phyloP scores from a whole-genome alignment of 805 yeast species.

The Citeromyces nyonsensis region DNA sequence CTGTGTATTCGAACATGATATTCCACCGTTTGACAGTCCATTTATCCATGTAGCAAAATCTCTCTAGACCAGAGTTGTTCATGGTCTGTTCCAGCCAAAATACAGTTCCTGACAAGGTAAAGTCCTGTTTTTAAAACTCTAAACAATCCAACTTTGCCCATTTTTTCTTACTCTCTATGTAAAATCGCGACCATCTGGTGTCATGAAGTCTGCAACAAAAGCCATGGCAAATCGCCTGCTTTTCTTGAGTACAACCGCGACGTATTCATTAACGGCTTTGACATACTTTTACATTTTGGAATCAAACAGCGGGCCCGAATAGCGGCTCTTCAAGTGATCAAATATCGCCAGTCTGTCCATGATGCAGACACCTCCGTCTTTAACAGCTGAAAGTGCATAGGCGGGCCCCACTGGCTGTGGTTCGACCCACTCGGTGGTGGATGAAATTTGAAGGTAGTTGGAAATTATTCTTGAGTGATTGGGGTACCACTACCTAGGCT shows the following conservation, averaged over 20 bases:
- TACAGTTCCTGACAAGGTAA: not conserved
- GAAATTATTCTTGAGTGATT: slow-evolving; percentile 1
- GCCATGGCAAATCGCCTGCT: not conserved
- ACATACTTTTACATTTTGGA: not conserved
- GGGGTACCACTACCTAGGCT: slow-evolving; percentile 1
- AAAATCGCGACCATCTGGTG: slow-evolving; percentile 1
- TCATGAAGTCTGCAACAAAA: not conserved
- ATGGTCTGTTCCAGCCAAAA: slow-evolving; percentile 1
- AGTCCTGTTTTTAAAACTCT: slow-evolving; percentile 1
- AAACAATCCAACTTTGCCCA: slow-evolving; percentile 1
- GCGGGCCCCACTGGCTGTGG: slow-evolving; percentile 1
- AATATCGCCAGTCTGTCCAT: slow-evolving; percentile 2
- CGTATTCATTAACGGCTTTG: not conserved
- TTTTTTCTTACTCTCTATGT: not conserved
- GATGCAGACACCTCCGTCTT: not conserved
- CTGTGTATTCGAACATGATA: too few species aligned
- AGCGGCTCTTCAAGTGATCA: not conserved
- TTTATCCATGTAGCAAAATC: too few species aligned
- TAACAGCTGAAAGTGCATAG: slow-evolving; percentile 2
- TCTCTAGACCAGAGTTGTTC: not conserved
- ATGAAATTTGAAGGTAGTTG: slow-evolving; percentile 1
- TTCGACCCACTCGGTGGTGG: slow-evolving; percentile 1
- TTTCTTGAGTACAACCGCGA: not conserved
- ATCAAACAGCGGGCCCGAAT: not conserved
- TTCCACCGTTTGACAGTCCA: too few species aligned